Conservation (phyloP, 768 basidiomycete genomes). For the Cystobasidium ongulense region DNA sequence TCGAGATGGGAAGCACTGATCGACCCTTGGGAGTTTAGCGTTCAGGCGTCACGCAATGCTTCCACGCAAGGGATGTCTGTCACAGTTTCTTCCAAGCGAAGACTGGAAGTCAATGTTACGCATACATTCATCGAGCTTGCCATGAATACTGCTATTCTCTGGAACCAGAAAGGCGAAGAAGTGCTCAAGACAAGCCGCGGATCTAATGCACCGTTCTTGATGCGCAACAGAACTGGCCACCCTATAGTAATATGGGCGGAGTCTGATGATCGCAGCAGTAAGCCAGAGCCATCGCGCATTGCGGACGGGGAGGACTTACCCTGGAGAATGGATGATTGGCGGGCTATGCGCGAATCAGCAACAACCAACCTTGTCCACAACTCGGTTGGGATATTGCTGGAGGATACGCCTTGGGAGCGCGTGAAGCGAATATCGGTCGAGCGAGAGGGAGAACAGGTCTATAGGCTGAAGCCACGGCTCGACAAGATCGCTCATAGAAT, state of each 20-base stretch:
- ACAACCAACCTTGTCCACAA: constrained; percentile 56
- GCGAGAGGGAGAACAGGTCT: constrained; percentile 81
- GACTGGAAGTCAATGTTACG: constrained; percentile 83
- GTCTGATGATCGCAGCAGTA: constrained; percentile 51
- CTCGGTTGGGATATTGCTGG: constrained; percentile 72
- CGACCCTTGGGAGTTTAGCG: constrained; percentile 86
- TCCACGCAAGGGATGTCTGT: constrained; percentile 52
- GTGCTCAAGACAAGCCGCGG: constrained; percentile 71
- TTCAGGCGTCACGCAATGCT: constrained; percentile 46
- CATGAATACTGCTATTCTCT: constrained; percentile 62
- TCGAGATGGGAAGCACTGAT: constrained; percentile 98
- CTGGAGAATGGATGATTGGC: constrained; percentile 97
- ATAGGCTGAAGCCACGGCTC: constrained; percentile 71
- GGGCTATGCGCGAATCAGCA: constrained; percentile 73
- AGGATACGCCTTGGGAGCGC: constrained; percentile 81
- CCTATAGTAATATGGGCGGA: constrained; percentile 79
- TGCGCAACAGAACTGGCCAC: constrained; percentile 84
- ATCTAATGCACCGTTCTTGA: constrained; percentile 83
- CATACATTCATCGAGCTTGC: constrained; percentile 81
- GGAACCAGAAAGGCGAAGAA: constrained; percentile 64
- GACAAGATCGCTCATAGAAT: constrained; percentile 66
- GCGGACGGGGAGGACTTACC: constrained; percentile 68
- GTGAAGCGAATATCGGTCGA: constrained; percentile 83
- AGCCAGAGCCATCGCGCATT: constrained; percentile 45
- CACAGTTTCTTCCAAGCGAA: constrained; percentile 63